Evolutionary conservation across 352 stramenopile species (phyloP), one percentile per base, ranked within the genome.

Genomic region (Phytophthora macrochlamydospora): DNA sequence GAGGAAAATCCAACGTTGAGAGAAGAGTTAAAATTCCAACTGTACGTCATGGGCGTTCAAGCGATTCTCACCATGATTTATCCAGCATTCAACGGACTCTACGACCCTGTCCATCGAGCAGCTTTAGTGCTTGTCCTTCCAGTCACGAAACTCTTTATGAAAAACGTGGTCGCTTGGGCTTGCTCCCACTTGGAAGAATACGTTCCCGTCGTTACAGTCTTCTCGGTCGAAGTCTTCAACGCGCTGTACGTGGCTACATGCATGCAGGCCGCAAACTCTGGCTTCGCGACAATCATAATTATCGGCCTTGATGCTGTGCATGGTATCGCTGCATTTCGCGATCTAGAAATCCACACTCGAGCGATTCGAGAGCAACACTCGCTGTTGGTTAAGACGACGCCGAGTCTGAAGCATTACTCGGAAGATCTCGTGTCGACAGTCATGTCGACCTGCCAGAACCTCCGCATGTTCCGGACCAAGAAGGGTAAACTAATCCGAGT

Each of bases 191-290:
- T 73, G 29, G 62, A 71, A 52, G 69, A 81, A 35, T 65, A 68
- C 18, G 29, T 81, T 3, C 69, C 69, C 1, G 51, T 72, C 7
- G 65, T 66, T 3, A 51, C 65, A 5, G 62, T 81, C 3, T 74
- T 78, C 38, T 68, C 71, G 0, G 73, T 81, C 30, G 69, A 81
- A 31, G 69, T 81, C 0, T 81, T 74, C 29, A 75, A 76, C 28
- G 57, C 66, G 11, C 31, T 81, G n/a, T 78, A 76, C 45, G 54
- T 71, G 7, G 53, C 60, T 0, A 65, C 51, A 0, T 75, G 66
- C 24, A 76, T 81, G 66, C 66, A 81, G 5, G 59, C 32, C 18
- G 51, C 62, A 3, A 69, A 69, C 51, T 76, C 69, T 0, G 58
- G 33, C 14, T 24, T 56, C 7, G 69, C 66, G 0, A 75, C 66